Percentiles rank a stretch among this genome's conserved stretches.
phyloP scores from a whole-genome alignment of 139 green algal species.

The Chlorella sp. region DNA sequence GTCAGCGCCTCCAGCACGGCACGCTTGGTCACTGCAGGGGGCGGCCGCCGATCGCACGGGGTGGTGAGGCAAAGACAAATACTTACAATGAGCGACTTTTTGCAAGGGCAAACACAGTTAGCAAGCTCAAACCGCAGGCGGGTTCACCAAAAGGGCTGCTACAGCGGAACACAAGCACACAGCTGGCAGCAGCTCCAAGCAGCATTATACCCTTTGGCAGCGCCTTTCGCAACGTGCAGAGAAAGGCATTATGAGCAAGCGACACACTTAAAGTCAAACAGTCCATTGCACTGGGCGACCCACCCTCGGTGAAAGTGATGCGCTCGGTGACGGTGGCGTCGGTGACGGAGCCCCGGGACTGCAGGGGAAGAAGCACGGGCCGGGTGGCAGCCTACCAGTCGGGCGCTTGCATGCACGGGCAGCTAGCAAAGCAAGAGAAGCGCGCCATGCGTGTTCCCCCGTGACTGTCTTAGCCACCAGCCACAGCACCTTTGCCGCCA shows the following conservation, averaged over 20 bases:
- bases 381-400: not conserved
- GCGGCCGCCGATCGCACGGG: too few species aligned
- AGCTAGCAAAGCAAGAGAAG: not conserved
- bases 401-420: not conserved
- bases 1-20: constrained; percentile 81
- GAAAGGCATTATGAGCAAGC: not conserved
- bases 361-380: constrained; percentile 38
- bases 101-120: not conserved
- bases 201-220: not conserved
- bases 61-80: not conserved
- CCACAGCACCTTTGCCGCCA: too few species aligned
- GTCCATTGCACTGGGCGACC: not conserved
- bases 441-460: not conserved
- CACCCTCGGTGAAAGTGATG: constrained; percentile 37
- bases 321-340: not conserved
- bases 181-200: not conserved
- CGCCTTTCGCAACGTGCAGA: not conserved
- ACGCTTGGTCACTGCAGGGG: constrained; percentile 73
- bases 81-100: too few species aligned
- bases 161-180: not conserved
- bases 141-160: not conserved
- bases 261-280: not conserved
- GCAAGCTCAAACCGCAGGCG: not conserved
- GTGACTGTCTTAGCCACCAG: too few species aligned
- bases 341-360: not conserved